Base-by-base conservation (phyloP, 306 rosid species). In the Rosa rugosa region DNA sequence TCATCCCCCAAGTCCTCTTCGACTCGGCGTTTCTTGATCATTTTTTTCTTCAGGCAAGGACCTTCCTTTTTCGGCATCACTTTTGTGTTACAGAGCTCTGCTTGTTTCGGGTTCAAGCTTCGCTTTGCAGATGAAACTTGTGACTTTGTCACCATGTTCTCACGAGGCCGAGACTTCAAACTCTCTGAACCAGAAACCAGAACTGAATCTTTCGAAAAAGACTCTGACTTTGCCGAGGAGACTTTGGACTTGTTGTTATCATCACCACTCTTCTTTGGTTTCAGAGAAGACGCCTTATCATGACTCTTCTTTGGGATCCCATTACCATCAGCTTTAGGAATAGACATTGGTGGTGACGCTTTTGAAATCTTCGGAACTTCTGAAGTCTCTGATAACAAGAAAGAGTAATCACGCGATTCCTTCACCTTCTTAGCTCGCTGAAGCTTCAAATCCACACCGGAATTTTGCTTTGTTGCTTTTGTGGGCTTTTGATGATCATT, bases 371-470 rank as follows among this genome's bases (percentile, higher is more conserved):
- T 10, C 8, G 69, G 56, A 59, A 59, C 17, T 4, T 59, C 70
- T 8, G 27, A 8, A 44, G 53, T 3, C 4, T 75, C 59, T 0
- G 56, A 59, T 25, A 5, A 3, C 41, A 75, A 31, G 34, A 11
- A 75, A 2, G 59, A 44, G 6, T 44, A 75, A 11, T 75, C 70
- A 31, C 59, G 56, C 23, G 44, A 75, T 46, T 57, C 69, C 69
- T 42, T 72, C 17, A 51, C 1, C 31, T 18, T 18, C 23, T 34
- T 72, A 34, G 2, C 12, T 2, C 31, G 4, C 31, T 72, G 20
- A 18, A 44, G 4, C 42, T 72, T 72, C 64, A 5, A 13, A 31
- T 13, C 75, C n/a, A 14, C 10, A 5, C 42, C 18, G 13, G 45
- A 31, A 34, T 6, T 34, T 8, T 12, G 8, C 18, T 12, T 62